Percentiles rank a stretch among this genome's conserved stretches.
Evolutionary conservation across 331 rosid genomes (phyloP).

Genomic region (Stylosanthes scabra): DNA sequence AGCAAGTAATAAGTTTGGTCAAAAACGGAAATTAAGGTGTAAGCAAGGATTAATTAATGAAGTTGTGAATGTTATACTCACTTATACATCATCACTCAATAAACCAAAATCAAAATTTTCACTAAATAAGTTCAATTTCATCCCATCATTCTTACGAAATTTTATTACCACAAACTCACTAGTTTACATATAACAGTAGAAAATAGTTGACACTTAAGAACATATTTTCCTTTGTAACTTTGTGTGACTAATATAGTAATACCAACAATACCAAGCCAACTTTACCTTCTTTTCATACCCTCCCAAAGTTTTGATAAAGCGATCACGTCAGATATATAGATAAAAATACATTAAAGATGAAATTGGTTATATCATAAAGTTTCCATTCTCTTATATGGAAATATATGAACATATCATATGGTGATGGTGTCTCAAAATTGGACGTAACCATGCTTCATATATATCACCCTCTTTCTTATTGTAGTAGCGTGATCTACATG

Average conservation of each 20-base stretch:
- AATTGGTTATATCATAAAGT: slow-evolving; percentile 10
- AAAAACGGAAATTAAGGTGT: no score
- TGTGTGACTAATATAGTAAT: no score
- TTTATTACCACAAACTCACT: neutral
- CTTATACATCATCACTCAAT: neutral
- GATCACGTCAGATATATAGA: no score
- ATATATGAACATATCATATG: neutral
- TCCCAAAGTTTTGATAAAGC: no score
- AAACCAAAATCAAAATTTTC: neutral
- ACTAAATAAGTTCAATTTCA: neutral
- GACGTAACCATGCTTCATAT: slow-evolving; percentile 39
- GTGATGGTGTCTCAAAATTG: slow-evolving; percentile 27
- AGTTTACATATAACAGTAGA: neutral
- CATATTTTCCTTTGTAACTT: no score
- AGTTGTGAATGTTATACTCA: no score
- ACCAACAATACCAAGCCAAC: no score
- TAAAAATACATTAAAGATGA: neutral
- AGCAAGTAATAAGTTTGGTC: no score
- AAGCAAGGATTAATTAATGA: neutral
- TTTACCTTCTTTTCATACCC: no score
- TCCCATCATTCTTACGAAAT: neutral
- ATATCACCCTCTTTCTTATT: slow-evolving; percentile 17
- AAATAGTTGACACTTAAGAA: neutral
- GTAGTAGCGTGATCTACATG: slow-evolving; percentile 55
- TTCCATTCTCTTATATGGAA: slow-evolving; percentile 6